Evolutionary conservation across 2,329 filamentous ascomycete genomes (phyloP), one percentile per base, ranked within the genome.

Genomic region (Hymenoscyphus albidus): DNA sequence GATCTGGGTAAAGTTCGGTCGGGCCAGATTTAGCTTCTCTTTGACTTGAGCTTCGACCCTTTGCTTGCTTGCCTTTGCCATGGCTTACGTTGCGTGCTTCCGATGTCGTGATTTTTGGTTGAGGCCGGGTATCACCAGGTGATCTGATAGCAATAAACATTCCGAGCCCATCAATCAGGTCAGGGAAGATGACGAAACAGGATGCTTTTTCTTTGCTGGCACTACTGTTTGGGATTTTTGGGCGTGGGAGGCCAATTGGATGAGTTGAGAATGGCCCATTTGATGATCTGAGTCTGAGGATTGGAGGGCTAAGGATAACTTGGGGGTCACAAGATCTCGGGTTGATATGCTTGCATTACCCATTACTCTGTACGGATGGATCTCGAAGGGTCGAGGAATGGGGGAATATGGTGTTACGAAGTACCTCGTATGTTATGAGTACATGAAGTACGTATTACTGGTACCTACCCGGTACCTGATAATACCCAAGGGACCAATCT

Each of bases 21-120:
- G 44, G 44, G n/a, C 44, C 9, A 51, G 44, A 51, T 51, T 51
- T 51, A 6, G 7, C 14, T 10, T 22, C n/a, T 18, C 35, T 22
- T 38, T 57, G 31, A 38, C 27, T 35, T 27, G 35, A 57, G 14
- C 55, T 32, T 57, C 38, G 57, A 59, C 35, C 14, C 57, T 16
- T n/a, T 48, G 38, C 56, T 57, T 61, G 48, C 54, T 48, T 64
- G 55, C 59, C 51, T 57, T 27, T 2, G 27, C 27, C 27, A 27
- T 27, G 27, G 27, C 27, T 27, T 27, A 27, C 27, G 27, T 27
- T 42, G 27, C 60, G 63, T 62, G 58, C 58, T 59, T 42, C 38
- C n/a, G 40, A 44, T 27, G 35, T 39, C 58, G 22, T 22, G 22
- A 58, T 39, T 58, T 54, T 27, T 54, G 7, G 22, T 27, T 3